These are phyloP conservation scores for Dactylonectria estremocensis DNA, from an alignment of 2,329 filamentous ascomycete genomes.

Conservation along the genomic window DNA sequence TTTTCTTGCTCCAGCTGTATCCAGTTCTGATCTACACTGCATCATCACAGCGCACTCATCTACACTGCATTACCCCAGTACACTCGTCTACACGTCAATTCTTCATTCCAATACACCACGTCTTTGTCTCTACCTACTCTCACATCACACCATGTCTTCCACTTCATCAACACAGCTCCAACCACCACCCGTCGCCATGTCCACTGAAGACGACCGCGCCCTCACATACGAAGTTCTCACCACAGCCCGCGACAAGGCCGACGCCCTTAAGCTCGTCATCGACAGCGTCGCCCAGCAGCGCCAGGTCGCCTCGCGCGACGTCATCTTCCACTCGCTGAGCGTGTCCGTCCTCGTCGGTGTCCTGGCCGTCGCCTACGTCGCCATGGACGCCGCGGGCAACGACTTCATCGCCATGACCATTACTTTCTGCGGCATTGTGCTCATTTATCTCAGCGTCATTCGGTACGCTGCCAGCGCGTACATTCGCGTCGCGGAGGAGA, in stretches of 20 bases:
- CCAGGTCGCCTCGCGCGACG: conserved; percentile 73
- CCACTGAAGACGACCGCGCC: conserved; percentile 64
- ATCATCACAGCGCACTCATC: not conserved
- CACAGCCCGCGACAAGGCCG: conserved; percentile 70
- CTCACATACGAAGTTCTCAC: conserved; percentile 72
- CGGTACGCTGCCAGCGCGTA: conserved; percentile 75
- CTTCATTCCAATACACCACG: not conserved
- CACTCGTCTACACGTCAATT: not conserved
- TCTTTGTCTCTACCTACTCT: not conserved
- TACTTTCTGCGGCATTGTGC: conserved; percentile 72
- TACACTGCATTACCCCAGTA: not conserved
- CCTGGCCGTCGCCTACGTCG: conserved; percentile 59
- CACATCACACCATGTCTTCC: conserved; percentile 7
- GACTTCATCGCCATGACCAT: conserved; percentile 70
- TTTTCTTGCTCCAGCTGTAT: too few relatives aligned
- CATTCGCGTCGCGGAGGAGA: conserved; percentile 72
- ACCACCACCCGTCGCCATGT: conserved; percentile 29
- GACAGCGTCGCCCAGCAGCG: conserved; percentile 89
- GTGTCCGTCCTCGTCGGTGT: conserved; percentile 62
- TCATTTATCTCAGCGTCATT: conserved; percentile 74
- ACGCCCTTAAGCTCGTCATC: conserved; percentile 80
- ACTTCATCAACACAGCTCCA: conserved; percentile 8
- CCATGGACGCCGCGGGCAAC: conserved; percentile 51
- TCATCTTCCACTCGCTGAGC: conserved; percentile 75
- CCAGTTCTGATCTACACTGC: too few relatives aligned